A percentile compares a stretch with the other conserved stretches of the same genome.
These are phyloP conservation scores for Aspergillus kassunensis DNA, from an alignment of 495 filamentous ascomycete species.

Conservation along the genomic window DNA sequence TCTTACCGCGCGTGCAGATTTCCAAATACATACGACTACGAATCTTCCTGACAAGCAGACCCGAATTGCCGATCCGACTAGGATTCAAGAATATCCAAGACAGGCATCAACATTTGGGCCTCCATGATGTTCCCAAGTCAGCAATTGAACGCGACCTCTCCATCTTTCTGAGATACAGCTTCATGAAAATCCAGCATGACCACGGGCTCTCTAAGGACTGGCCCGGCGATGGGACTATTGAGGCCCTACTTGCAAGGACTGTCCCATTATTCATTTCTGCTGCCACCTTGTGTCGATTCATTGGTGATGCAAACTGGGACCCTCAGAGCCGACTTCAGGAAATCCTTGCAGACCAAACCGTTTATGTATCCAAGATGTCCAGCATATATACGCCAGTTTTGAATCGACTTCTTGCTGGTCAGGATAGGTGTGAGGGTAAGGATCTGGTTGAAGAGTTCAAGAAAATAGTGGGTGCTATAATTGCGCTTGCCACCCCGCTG, in stretches of 20 bases:
- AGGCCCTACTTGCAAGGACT: conserved; percentile 13
- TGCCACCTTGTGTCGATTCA: conserved; percentile 24
- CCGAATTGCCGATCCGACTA: background rate
- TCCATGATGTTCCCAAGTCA: conserved; percentile 15
- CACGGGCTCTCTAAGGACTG: conserved; percentile 20
- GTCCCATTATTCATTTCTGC: conserved; percentile 31
- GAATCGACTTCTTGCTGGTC: conserved; percentile 18
- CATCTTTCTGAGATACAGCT: conserved; percentile 19
- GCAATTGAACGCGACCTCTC: conserved; percentile 24
- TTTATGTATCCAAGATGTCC: conserved; percentile 14
- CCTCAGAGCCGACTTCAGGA: conserved; percentile 13
- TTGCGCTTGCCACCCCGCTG: conserved; percentile 18
- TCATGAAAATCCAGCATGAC: conserved; percentile 10
- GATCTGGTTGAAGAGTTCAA: conserved; percentile 24
- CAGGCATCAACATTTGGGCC: conserved; percentile 11
- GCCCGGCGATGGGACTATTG: conserved; percentile 26
- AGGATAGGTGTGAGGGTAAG: background rate
- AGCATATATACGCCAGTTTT: conserved; percentile 29
- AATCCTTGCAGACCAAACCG: conserved; percentile 9
- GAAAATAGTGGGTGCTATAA: conserved; percentile 21
- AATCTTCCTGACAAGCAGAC: background rate
- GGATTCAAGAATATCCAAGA: background rate
- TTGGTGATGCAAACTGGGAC: conserved; percentile 11
- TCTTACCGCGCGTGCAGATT: background rate
- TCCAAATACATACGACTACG: background rate